These are phyloP conservation scores for Ambrosiella cleistominuta DNA, from an alignment of 2,329 filamentous ascomycete species.

Conservation along the genomic window DNA sequence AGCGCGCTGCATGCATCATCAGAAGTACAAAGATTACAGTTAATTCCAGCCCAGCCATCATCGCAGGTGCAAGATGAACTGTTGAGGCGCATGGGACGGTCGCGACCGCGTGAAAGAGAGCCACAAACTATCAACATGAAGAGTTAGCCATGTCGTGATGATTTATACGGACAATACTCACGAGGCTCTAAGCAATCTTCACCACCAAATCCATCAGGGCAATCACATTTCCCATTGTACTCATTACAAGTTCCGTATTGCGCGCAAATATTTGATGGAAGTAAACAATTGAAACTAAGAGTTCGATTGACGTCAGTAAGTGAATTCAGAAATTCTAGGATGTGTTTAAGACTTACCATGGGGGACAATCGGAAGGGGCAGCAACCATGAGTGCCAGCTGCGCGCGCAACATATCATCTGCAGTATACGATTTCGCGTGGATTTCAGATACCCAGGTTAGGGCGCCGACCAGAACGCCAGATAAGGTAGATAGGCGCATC, in stretches of 20 bases:
- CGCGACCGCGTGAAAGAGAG: constrained; percentile 61
- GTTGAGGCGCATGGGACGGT: constrained; percentile 57
- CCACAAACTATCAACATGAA: constrained; percentile 47
- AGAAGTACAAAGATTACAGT: constrained; percentile 87
- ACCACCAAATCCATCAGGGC: constrained; percentile 80
- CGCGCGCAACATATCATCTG: constrained; percentile 41
- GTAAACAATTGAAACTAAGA: constrained; percentile 85
- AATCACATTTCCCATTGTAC: constrained; percentile 82
- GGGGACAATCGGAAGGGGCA: constrained; percentile 60
- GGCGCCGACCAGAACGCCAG: background rate
- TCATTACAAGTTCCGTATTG: constrained; percentile 83
- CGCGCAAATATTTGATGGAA: constrained; percentile 78
- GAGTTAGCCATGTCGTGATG: background rate
- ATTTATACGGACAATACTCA: constrained; percentile 22
- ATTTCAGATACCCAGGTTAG: background rate
- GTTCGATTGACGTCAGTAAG: constrained; percentile 13
- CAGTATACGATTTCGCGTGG: constrained; percentile 37
- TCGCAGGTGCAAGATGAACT: constrained; percentile 59
- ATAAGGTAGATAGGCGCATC: background rate
- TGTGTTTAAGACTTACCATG: constrained; percentile 37
- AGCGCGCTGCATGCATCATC: constrained; percentile 72
- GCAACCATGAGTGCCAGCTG: constrained; percentile 56
- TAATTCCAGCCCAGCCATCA: constrained; percentile 89
- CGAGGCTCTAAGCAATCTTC: constrained; percentile 79
- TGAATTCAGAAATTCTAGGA: constrained; percentile 17